Conservation (phyloP, 106 monocot genomes). For the Agapanthus africanus region DNA sequence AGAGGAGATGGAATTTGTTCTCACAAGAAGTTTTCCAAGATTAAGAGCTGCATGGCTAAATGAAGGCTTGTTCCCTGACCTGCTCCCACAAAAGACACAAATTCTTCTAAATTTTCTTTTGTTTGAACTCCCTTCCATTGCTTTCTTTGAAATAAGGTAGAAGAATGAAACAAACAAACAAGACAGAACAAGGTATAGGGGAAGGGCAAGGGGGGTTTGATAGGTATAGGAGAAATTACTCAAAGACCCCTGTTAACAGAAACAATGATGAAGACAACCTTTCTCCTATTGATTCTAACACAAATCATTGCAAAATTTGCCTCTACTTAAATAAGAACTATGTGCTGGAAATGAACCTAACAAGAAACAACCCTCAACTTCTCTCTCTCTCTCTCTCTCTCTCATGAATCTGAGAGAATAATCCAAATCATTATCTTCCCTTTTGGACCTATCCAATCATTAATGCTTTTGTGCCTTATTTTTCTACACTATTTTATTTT, state of each 20-base stretch:
- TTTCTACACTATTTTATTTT: background rate
- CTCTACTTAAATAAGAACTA: conserved; percentile 18
- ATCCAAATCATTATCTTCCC: conserved; percentile 4
- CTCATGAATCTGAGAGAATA: conserved; percentile 17
- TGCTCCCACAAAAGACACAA: conserved; percentile 87
- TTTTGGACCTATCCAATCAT: conserved; percentile 11
- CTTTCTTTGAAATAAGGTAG: background rate
- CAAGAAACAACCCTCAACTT: conserved; percentile 16
- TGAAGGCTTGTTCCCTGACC: conserved; percentile 54
- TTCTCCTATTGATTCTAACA: no score
- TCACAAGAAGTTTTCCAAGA: conserved; percentile 71
- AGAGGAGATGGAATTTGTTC: no score
- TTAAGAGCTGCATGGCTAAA: conserved; percentile 65
- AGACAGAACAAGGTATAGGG: background rate
- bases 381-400: no score
- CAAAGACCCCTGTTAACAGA: no score
- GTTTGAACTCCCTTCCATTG: conserved; percentile 1
- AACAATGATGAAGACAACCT: no score
- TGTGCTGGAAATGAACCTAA: conserved; percentile 38
- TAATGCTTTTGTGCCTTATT: conserved; percentile 10
- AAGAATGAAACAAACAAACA: no score
- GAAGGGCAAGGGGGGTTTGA: no score
- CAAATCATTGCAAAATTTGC: no score
- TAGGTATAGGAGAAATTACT: no score
- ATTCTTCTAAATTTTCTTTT: conserved; percentile 40